These are phyloP conservation scores for Pythium chondricola DNA, from an alignment of 352 stramenopile species.

Conservation along the genomic window DNA sequence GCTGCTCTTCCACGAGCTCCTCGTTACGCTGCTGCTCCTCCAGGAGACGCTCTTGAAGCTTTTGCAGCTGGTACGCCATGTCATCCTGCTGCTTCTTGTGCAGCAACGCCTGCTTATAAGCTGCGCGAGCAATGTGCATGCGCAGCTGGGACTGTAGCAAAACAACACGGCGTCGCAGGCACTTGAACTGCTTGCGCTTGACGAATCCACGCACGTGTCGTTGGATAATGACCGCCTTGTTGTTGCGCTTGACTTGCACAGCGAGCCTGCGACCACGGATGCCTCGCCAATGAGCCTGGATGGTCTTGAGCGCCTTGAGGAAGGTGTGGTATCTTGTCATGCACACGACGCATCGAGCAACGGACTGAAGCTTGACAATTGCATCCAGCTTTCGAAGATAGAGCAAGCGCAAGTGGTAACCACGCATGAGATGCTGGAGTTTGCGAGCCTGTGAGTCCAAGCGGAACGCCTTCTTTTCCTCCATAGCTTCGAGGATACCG, in stretches of 20 bases:
- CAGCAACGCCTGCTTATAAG: constrained; percentile 66
- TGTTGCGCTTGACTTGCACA: constrained; percentile 39
- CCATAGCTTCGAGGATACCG: constrained; percentile 73
- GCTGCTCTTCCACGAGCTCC: constrained; percentile 43
- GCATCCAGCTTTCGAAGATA: constrained; percentile 63
- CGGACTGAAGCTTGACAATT: constrained; percentile 79
- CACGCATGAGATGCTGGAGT: constrained; percentile 69
- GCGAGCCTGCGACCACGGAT: constrained; percentile 53
- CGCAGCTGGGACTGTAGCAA: constrained; percentile 55
- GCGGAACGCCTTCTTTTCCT: constrained; percentile 50
- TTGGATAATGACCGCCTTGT: constrained; percentile 63
- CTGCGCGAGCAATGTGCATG: constrained; percentile 77
- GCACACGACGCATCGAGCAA: constrained; percentile 71
- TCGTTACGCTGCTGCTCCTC: constrained; percentile 79
- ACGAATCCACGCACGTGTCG: constrained; percentile 56
- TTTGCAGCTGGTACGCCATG: constrained; percentile 81
- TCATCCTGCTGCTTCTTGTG: constrained; percentile 81
- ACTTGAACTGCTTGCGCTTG: constrained; percentile 31
- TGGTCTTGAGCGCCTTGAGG: constrained; percentile 39
- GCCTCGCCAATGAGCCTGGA: constrained; percentile 77
- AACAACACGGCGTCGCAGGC: constrained; percentile 14
- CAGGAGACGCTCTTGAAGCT: constrained; percentile 69
- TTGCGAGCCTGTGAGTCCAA: constrained; percentile 56
- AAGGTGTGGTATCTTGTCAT: constrained; percentile 70
- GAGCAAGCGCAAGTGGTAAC: constrained; percentile 48